These are phyloP conservation scores for Diaporthe ampelina DNA, from an alignment of 2,329 filamentous ascomycete species.

Conservation along the genomic window DNA sequence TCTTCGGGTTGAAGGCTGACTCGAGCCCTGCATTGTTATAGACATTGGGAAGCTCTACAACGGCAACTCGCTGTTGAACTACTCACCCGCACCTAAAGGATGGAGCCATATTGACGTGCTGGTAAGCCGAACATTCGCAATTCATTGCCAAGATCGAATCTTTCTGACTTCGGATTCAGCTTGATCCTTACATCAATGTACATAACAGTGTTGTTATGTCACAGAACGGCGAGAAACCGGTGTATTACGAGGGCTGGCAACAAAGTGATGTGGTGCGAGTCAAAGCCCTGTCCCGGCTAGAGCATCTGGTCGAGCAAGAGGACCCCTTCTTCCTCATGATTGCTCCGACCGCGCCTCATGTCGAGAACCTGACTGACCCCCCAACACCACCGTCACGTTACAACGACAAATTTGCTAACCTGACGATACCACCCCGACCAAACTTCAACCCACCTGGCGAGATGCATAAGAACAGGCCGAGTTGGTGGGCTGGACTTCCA, in stretches of 20 bases:
- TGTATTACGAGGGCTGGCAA: background rate
- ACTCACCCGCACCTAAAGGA: constrained; percentile 56
- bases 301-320: background rate
- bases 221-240: background rate
- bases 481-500: background rate
- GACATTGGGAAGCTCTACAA: constrained; percentile 80
- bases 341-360: constrained; percentile 77
- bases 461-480: background rate
- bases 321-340: constrained; percentile 76
- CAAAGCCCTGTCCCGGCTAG: background rate
- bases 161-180: background rate
- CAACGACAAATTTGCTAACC: constrained; percentile 70
- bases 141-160: background rate
- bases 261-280: background rate
- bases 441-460: constrained; percentile 75
- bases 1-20: background rate
- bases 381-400: constrained; percentile 73
- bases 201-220: constrained; percentile 12
- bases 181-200: background rate
- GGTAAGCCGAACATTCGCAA: constrained; percentile 55
- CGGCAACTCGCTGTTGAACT: constrained; percentile 71
- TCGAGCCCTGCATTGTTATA: background rate
- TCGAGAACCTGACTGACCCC: constrained; percentile 59
- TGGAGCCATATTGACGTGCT: constrained; percentile 52
- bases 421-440: constrained; percentile 69